These are phyloP conservation scores for Tetrapyrgos nigripes DNA, from an alignment of 1,284 basidiomycete species.

Conservation along the genomic window DNA sequence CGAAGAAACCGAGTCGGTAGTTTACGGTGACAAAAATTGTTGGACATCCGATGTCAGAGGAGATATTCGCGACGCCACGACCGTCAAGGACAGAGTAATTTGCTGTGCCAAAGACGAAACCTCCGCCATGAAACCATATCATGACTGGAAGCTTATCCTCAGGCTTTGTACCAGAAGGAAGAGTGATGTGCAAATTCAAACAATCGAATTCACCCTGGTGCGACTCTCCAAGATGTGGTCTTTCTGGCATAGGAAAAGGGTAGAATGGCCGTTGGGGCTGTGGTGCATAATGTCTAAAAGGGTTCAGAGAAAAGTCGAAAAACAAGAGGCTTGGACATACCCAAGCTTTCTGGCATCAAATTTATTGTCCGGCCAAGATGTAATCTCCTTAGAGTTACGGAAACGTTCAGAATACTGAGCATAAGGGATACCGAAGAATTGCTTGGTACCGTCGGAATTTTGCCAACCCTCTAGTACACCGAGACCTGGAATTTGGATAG, in stretches of 20 bases:
- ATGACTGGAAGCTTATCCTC: conserved; percentile 1
- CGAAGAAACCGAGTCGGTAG: conserved; percentile 3
- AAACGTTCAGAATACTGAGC: neutral
- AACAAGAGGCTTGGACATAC: neutral
- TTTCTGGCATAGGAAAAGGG: conserved; percentile 4
- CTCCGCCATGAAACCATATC: conserved; percentile 4
- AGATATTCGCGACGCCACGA: neutral
- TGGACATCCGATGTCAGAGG: neutral
- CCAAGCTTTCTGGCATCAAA: neutral
- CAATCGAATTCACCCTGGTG: neutral
- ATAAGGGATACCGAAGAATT: conserved; percentile 4
- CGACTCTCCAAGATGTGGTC: neutral
- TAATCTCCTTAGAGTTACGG: neutral
- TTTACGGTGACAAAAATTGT: conserved; percentile 1
- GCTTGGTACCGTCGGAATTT: neutral
- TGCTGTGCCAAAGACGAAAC: conserved; percentile 2
- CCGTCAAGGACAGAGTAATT: conserved; percentile 5
- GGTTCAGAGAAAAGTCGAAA: neutral
- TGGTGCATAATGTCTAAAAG: conserved; percentile 1
- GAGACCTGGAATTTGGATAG: neutral
- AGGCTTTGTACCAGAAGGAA: neutral
- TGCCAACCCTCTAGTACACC: neutral
- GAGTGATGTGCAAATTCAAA: neutral
- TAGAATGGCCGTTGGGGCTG: conserved; percentile 3
- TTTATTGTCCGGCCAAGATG: neutral